Percentiles rank a stretch among this genome's conserved stretches.
Evolutionary conservation across 441 rosid genomes (phyloP).

Genomic region (Populus hybrid): DNA sequence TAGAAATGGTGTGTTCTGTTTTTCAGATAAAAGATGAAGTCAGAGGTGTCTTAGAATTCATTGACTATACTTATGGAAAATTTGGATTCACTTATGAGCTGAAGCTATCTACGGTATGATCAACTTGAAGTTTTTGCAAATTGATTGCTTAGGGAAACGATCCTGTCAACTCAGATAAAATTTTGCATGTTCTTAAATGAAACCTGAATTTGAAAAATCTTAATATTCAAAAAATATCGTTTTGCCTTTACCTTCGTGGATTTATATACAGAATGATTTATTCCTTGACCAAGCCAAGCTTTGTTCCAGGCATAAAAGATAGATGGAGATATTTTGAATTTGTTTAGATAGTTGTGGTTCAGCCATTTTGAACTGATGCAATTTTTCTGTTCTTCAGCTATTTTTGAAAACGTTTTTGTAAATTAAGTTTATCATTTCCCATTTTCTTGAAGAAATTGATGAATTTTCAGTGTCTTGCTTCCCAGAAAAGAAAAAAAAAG

Average conservation of each 20-base stretch:
- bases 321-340: not conserved
- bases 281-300: not conserved
- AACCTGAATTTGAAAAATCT: not conserved
- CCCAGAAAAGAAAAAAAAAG: not conserved
- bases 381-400: not conserved
- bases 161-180: not conserved
- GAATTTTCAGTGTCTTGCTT: not conserved
- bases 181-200: not conserved
- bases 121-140: not conserved
- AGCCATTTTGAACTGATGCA: not conserved
- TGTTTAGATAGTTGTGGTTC: not conserved
- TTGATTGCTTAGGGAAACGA: not conserved
- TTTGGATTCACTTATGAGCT: conserved; percentile 93
- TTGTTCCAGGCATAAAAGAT: not conserved
- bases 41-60: conserved; percentile 74
- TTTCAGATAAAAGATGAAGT: conserved; percentile 91
- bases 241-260: too few species aligned
- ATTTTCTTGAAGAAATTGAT: not conserved
- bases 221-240: not conserved
- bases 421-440: not conserved
- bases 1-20: conserved; percentile 19
- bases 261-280: not conserved
- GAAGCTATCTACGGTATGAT: conserved; percentile 85
- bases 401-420: not conserved
- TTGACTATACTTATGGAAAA: conserved; percentile 57